phyloP scores from a whole-genome alignment of 139 green algal species.

The Chloropicon primus region DNA sequence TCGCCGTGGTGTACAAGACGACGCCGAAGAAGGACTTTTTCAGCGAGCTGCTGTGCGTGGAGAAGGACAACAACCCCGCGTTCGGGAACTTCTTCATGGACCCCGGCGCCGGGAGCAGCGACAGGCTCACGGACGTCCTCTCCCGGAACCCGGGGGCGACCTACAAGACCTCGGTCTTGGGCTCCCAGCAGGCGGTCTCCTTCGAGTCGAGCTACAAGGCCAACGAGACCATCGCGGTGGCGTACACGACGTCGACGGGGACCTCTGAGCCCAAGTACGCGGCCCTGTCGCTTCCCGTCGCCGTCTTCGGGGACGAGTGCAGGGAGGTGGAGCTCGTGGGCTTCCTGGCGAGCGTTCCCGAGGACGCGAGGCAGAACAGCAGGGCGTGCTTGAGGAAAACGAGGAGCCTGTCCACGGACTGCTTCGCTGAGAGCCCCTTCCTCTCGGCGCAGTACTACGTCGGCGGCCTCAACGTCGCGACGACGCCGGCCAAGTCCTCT shows the following conservation, averaged over 20 bases:
- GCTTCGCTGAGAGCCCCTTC: neutral
- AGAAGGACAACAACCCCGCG: neutral
- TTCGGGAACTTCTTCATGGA: neutral
- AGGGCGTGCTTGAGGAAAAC: neutral
- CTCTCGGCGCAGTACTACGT: neutral
- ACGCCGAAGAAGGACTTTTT: neutral
- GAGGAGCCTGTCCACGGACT: neutral
- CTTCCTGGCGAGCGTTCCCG: neutral
- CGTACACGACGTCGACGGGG: neutral
- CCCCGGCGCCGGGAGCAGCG: neutral
- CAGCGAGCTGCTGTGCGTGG: neutral
- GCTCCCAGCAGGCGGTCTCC: neutral
- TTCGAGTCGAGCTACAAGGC: neutral
- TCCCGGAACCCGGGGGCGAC: neutral
- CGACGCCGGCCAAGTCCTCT: neutral
- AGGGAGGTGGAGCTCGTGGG: neutral
- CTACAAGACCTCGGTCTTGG: neutral
- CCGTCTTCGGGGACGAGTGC: neutral
- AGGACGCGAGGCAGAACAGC: neutral
- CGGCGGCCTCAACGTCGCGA: neutral
- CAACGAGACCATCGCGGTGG: neutral
- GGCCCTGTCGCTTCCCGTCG: neutral
- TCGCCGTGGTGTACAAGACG: neutral
- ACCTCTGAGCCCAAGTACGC: neutral
- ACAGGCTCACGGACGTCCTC: neutral